phyloP scores from a whole-genome alignment of 768 basidiomycete species.

The Gymnopilus junonius region DNA sequence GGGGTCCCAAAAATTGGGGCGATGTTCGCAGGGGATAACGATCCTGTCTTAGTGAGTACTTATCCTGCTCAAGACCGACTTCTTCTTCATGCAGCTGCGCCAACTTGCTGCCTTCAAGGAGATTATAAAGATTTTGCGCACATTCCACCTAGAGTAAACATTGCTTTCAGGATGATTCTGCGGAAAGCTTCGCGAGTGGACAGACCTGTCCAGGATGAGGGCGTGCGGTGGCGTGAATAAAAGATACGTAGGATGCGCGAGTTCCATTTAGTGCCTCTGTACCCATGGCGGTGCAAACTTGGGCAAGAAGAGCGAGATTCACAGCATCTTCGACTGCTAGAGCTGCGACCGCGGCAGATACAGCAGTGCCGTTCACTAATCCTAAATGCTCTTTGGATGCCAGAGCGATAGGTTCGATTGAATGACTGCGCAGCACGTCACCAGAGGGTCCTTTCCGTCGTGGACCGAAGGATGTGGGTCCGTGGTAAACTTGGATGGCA shows the following conservation, averaged over 20 bases:
- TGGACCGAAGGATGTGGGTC: constrained; percentile 50
- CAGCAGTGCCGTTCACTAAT: constrained; percentile 77
- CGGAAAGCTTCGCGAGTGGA: background rate
- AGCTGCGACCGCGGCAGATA: constrained; percentile 73
- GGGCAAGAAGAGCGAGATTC: constrained; percentile 62
- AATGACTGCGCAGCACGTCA: constrained; percentile 54
- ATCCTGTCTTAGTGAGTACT: constrained; percentile 75
- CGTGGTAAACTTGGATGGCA: constrained; percentile 66
- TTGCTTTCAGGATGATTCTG: background rate
- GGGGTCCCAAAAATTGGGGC: constrained; percentile 81
- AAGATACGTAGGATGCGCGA: constrained; percentile 65
- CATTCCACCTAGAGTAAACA: constrained; percentile 53
- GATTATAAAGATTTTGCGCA: constrained; percentile 62
- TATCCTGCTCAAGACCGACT: constrained; percentile 65
- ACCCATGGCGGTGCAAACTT: constrained; percentile 80
- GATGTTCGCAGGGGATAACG: constrained; percentile 71
- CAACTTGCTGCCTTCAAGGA: constrained; percentile 65
- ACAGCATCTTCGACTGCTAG: constrained; percentile 74
- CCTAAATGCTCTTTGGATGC: constrained; percentile 73
- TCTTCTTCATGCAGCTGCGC: constrained; percentile 67
- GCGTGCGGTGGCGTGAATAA: constrained; percentile 74
- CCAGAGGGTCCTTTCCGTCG: constrained; percentile 56
- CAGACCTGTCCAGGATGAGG: constrained; percentile 80
- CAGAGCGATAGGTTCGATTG: constrained; percentile 61
- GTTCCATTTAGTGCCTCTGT: constrained; percentile 76